Base-by-base conservation (phyloP, 164 flowering plant genomes). In the Houttuynia cordata region DNA sequence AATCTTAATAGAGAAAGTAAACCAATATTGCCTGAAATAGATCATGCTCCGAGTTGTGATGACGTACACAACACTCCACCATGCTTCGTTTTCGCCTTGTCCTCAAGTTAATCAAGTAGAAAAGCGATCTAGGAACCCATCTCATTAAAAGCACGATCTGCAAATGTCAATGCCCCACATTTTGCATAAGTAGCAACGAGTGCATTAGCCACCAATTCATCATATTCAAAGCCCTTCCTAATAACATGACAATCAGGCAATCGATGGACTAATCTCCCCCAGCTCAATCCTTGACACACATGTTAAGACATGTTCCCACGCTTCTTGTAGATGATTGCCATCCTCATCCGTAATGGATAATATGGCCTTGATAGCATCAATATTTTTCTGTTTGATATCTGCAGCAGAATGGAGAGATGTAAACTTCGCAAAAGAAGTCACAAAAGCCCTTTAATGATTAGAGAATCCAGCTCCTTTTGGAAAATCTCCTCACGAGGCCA, bases 371-470 rank as follows among this genome's bases (percentile, higher is more conserved):
- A 86, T 87, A 22, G 95, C 98, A 67, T 84, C 91, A 45, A 92
- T 85, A 60, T 94, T 94, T 76, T 82, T 94, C 82, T 94, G 93
- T 71, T 88, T 91, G 71, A 94, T 94, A 71, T 94, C 99, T 62
- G 94, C 91, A 68, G 97, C 97, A 62, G 99, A 91, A 73, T 94
- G 99, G 61, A 94, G 94, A 56, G 82, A 88, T 58, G 99, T 94
- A 70, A 94, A 94, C 78, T 94, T 94, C 57, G 96, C 99, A 53
- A 94, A 81, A 52, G 97, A 94, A 42, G 99, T 94, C 65, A 94
- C 83, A 79, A 91, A 94, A 68, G 96, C 99, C 99, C 99, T 67
- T 87, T 83, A 65, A 94, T n/a, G n/a, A n/a, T n/a, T n/a, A n/a
- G n/a, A n/a, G n/a, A n/a, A n/a, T n/a, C n/a, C n/a, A n/a, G n/a